phyloP scores from a whole-genome alignment of 768 basidiomycete genomes.

The Xerocomellus intermedius region DNA sequence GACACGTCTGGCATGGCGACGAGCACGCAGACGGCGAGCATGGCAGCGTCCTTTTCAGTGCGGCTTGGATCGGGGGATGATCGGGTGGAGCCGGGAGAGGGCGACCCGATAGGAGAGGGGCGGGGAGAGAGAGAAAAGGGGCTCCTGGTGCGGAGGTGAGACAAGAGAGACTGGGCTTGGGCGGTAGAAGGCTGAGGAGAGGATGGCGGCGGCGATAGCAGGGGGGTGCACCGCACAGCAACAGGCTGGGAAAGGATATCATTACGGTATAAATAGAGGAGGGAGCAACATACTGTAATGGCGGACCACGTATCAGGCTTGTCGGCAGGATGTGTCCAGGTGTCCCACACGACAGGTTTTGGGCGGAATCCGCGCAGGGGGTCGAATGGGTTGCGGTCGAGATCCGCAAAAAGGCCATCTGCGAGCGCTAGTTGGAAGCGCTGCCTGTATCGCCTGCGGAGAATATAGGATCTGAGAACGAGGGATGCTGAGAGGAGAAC shows the following conservation, averaged over 20 bases:
- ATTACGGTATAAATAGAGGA: neutral
- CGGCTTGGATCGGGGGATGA: neutral
- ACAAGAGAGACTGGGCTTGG: neutral
- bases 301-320: conserved; percentile 8
- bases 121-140: neutral
- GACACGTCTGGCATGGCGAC: conserved; percentile 23
- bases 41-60: neutral
- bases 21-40: conserved; percentile 17
- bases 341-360: conserved; percentile 18
- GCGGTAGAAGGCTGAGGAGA: neutral
- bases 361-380: neutral
- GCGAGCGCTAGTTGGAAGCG: conserved; percentile 53
- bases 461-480: conserved; percentile 59
- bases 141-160: conserved; percentile 10
- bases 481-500: conserved; percentile 63
- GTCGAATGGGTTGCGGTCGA: conserved; percentile 16
- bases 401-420: conserved; percentile 40
- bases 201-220: neutral
- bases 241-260: conserved; percentile 12
- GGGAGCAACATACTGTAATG: conserved; percentile 11
- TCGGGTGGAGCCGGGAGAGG: neutral
- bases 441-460: conserved; percentile 57
- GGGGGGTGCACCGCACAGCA: conserved; percentile 9
- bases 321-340: conserved; percentile 6
- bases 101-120: neutral